These are phyloP conservation scores for Coleophoma eucalyptorum DNA, from an alignment of 2,329 filamentous ascomycete species.

Conservation along the genomic window DNA sequence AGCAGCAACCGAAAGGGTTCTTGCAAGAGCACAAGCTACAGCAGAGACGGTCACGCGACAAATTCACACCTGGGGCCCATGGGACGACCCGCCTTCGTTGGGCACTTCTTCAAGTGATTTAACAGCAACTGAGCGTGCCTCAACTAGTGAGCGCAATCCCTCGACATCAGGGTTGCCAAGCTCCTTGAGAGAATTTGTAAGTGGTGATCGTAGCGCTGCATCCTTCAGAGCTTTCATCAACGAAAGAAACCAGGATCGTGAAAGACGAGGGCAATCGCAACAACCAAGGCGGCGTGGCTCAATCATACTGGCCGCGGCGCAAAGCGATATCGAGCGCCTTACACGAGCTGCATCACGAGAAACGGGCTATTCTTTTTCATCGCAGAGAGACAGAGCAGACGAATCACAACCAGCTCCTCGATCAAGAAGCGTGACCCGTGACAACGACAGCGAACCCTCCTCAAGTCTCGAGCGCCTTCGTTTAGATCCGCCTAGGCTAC, in stretches of 20 bases:
- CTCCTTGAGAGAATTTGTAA: constrained; percentile 25
- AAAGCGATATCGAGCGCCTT: constrained; percentile 12
- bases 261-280: constrained; percentile 17
- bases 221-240: constrained; percentile 28
- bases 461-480: constrained; percentile 18
- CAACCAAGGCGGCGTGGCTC: constrained; percentile 20
- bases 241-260: constrained; percentile 28
- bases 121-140: constrained; percentile 5
- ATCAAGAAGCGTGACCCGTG: no score
- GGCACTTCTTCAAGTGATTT: constrained; percentile 1
- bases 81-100: constrained; percentile 12
- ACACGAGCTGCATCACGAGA: constrained; percentile 7
- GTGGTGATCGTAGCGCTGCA: constrained; percentile 21
- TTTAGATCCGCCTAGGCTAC: constrained; percentile 18
- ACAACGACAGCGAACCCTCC: constrained; percentile 15
- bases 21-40: background rate
- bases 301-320: constrained; percentile 19
- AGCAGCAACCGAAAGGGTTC: constrained; percentile 8
- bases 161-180: constrained; percentile 18
- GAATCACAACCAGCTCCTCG: background rate
- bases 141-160: constrained; percentile 13
- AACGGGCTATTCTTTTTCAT: background rate
- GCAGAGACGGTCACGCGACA: background rate
- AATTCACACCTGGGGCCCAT: constrained; percentile 5
- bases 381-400: background rate